Percentiles rank a stretch among this genome's conserved stretches.
Evolutionary conservation across 305 asterid species (phyloP).

Genomic region (Petunia hybrid): DNA sequence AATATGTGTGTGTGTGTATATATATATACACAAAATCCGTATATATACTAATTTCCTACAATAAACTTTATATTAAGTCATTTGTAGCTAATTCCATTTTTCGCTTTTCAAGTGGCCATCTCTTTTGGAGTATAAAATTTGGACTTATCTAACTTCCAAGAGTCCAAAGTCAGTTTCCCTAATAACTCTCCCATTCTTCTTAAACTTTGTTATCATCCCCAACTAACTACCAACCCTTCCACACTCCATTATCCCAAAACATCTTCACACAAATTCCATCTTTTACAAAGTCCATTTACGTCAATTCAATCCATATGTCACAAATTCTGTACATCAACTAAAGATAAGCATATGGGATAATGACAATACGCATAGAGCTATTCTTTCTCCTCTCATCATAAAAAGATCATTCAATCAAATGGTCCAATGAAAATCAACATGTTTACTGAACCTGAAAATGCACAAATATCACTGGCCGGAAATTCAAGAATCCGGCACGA

Average conservation of each 20-base stretch:
- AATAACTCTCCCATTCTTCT: neutral
- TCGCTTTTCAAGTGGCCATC: neutral
- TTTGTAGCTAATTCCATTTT: neutral
- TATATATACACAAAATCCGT: too few species aligned
- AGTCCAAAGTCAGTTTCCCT: neutral
- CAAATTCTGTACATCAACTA: conserved; percentile 25
- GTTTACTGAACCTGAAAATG: conserved; percentile 30
- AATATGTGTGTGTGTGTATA: too few species aligned
- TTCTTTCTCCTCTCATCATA: neutral
- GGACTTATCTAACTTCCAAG: conserved; percentile 17
- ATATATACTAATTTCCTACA: neutral
- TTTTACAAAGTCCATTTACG: neutral
- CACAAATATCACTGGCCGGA: conserved; percentile 19
- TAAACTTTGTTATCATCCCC: neutral
- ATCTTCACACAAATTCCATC: neutral
- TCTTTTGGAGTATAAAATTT: conserved; percentile 5
- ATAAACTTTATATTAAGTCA: neutral
- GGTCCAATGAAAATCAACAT: conserved; percentile 36
- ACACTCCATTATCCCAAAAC: too few species aligned
- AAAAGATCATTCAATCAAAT: conserved; percentile 7
- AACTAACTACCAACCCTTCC: too few species aligned
- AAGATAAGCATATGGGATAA: conserved; percentile 12
- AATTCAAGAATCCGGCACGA: conserved; percentile 47
- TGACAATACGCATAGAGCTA: neutral
- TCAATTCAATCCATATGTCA: neutral